These are phyloP conservation scores for Periglandula ipomoeae DNA, from an alignment of 2,329 filamentous ascomycete genomes.

Conservation along the genomic window DNA sequence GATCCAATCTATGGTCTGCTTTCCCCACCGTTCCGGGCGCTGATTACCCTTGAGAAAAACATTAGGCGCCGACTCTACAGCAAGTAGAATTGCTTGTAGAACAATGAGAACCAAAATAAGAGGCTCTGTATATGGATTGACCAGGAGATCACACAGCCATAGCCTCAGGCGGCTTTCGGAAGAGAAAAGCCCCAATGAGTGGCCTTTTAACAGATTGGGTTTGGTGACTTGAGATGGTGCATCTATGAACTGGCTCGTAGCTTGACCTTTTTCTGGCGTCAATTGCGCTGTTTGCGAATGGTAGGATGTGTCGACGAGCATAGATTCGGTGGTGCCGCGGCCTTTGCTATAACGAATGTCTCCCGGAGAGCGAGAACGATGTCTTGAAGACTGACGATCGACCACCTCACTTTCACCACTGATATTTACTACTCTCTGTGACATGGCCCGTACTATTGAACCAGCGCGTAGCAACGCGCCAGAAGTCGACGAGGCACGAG, in stretches of 20 bases:
- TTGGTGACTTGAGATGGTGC: constrained; percentile 11
- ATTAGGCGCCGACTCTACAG: constrained; percentile 68
- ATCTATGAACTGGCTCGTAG: constrained; percentile 6
- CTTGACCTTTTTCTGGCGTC: constrained; percentile 35
- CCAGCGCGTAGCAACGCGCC: constrained; percentile 60
- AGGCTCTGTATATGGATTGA: constrained; percentile 81
- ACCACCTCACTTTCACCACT: constrained; percentile 84
- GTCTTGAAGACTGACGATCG: constrained; percentile 58
- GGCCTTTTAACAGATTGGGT: constrained; percentile 74
- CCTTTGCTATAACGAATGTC: constrained; percentile 25
- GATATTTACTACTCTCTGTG: constrained; percentile 93
- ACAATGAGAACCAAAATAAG: constrained; percentile 81
- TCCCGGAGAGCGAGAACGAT: constrained; percentile 49
- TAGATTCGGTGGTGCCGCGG: constrained; percentile 20
- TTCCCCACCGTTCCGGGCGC: constrained; percentile 57
- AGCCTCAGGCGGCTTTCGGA: constrained; percentile 67
- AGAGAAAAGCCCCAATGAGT: constrained; percentile 75
- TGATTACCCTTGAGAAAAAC: constrained; percentile 56
- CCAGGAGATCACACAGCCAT: constrained; percentile 70
- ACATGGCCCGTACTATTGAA: constrained; percentile 77
- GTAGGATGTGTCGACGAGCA: constrained; percentile 41
- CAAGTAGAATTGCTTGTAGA: constrained; percentile 77
- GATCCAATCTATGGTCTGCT: constrained; percentile 63
- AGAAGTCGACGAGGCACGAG: constrained; percentile 53
- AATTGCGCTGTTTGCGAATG: constrained; percentile 36